Base-by-base conservation (phyloP, 1,139 yeast species). In the Hyphopichia fennica region DNA sequence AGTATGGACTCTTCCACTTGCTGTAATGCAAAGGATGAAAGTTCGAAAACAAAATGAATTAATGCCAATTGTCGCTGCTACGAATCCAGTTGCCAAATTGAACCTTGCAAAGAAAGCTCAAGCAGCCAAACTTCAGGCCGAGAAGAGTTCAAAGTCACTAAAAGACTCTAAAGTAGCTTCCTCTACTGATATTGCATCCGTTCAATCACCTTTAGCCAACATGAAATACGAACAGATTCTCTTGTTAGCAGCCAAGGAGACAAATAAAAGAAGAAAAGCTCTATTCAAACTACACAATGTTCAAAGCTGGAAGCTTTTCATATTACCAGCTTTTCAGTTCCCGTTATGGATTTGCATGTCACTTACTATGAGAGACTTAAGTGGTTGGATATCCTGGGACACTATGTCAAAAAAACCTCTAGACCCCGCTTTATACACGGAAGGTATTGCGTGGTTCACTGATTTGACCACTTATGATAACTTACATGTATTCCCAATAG, bases 301-400 rank as follows among this genome's bases (percentile, higher is more conserved):
- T 41, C 95, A 87, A 55, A 61, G 84, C 43, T 91, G 95, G 91
- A 90, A 89, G 58, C 84, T 87, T 53, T 67, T 82, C 44, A 58
- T 83, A 1, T 57, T 87, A 37, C 98, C 98, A 0, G 68, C 82
- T 1, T 79, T 87, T 18, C 98, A 91, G 58, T 73, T 91, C 23
- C 98, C 98, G 0, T 62, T 90, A n/a, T 91, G 96, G 96, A 73
- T 89, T 3, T 72, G 84, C 2, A 73, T 89, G 75, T 84, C 95
- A 9, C 68, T 84, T 52, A 83, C 91, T 1, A 78, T 90, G 56
- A 74, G 97, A 49, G 79, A 84, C 41, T 67, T 88, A 52, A 82
- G 90, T 38, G 95, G 93, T 0, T 84, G 90, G 87, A 65, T 79
- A 11, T 70, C 76, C 15, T 72, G 79, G 66, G 77, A 75, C 37